Conservation (phyloP, 2,329 filamentous ascomycete genomes). For the Colletotrichum truncatum region DNA sequence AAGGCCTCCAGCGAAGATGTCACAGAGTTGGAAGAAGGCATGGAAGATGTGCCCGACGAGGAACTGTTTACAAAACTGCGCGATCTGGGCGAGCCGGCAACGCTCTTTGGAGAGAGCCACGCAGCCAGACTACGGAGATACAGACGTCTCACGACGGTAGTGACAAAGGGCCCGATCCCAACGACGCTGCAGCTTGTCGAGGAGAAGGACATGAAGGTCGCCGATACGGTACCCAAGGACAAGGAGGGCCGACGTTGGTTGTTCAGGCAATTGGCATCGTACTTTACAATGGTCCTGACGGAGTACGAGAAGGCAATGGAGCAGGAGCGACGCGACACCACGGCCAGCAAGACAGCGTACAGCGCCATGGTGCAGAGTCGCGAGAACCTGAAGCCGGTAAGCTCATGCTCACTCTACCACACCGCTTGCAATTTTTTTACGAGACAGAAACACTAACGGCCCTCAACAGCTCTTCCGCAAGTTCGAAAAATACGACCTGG, state of each 20-base stretch:
- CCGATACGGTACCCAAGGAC: constrained; percentile 69
- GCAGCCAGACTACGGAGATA: constrained; percentile 75
- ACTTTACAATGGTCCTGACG: constrained; percentile 93
- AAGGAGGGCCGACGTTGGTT: constrained; percentile 74
- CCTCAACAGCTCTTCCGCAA: constrained; percentile 78
- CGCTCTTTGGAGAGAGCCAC: constrained; percentile 85
- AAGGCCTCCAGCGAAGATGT: constrained; percentile 48
- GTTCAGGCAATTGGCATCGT: constrained; percentile 88
- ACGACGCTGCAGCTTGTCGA: constrained; percentile 83
- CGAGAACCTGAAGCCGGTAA: constrained; percentile 83
- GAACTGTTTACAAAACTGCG: constrained; percentile 76
- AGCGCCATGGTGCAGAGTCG: constrained; percentile 87
- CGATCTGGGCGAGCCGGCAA: constrained; percentile 75
- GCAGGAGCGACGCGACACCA: constrained; percentile 69
- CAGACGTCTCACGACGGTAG: constrained; percentile 67
- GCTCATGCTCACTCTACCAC: constrained; percentile 36
- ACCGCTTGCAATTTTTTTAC: no score
- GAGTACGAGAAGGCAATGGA: constrained; percentile 88
- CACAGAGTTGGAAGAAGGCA: constrained; percentile 52
- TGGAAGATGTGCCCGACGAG: constrained; percentile 75
- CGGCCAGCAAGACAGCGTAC: constrained; percentile 82
- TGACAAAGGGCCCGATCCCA: constrained; percentile 83
- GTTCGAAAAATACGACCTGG: constrained; percentile 82
- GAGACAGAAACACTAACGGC: constrained; percentile 2
- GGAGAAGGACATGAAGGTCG: constrained; percentile 89